phyloP scores from a whole-genome alignment of 2,329 filamentous ascomycete species.

The Sarocladiaceae sp. region DNA sequence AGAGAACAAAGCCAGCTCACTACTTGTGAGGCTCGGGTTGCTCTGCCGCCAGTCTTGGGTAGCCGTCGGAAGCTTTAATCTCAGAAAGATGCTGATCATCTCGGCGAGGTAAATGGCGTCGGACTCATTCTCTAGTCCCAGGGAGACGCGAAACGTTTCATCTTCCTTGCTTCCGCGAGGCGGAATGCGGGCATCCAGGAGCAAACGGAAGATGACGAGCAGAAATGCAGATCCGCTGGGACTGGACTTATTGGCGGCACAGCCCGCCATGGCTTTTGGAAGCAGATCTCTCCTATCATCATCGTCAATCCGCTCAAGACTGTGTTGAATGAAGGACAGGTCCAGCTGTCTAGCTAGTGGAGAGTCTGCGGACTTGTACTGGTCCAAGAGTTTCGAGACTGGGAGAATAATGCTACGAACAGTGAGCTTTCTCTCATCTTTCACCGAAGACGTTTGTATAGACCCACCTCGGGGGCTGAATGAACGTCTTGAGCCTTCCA shows the following conservation, averaged over 20 bases:
- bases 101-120: conserved; percentile 70
- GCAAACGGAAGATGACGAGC: conserved; percentile 71
- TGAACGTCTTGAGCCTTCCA: conserved; percentile 47
- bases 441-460: background rate
- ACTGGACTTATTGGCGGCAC: conserved; percentile 24
- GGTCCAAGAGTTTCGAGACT: conserved; percentile 74
- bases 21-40: conserved; percentile 26
- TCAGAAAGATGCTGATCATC: conserved; percentile 71
- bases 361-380: conserved; percentile 74
- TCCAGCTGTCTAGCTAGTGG: conserved; percentile 82
- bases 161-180: conserved; percentile 76
- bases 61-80: conserved; percentile 24
- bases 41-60: conserved; percentile 23
- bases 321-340: conserved; percentile 82
- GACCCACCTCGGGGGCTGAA: conserved; percentile 42
- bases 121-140: conserved; percentile 58
- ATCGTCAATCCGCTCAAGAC: conserved; percentile 44
- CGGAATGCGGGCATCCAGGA: conserved; percentile 67
- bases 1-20: conserved; percentile 24
- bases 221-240: conserved; percentile 55
- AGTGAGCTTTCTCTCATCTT: conserved; percentile 9
- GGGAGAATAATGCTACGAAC: conserved; percentile 63
- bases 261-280: conserved; percentile 39
- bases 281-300: conserved; percentile 65
- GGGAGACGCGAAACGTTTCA: conserved; percentile 52